Percentiles rank a stretch among this genome's conserved stretches.
These are phyloP conservation scores for Umbilicus rupestris DNA, from an alignment of 164 flowering plant species.

Conservation along the genomic window DNA sequence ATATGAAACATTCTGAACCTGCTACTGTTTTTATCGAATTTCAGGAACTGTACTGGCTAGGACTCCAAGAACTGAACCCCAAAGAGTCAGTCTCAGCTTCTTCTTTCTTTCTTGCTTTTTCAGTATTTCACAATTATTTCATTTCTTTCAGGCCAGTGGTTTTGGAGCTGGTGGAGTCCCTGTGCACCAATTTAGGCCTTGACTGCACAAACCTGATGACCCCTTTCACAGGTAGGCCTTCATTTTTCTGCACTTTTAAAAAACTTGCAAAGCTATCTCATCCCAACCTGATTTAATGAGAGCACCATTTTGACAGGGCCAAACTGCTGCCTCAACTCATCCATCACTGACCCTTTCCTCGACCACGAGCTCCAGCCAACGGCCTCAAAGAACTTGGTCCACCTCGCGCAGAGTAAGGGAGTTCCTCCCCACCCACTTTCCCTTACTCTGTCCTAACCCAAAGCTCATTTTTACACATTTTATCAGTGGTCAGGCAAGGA, in stretches of 20 bases:
- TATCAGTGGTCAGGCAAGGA: conserved; percentile 51
- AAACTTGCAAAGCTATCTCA: neutral
- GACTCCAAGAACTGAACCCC: conserved; percentile 45
- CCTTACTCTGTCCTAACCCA: neutral
- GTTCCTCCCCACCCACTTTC: conserved; percentile 8
- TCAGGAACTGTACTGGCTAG: conserved; percentile 39
- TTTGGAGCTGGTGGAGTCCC: conserved; percentile 21
- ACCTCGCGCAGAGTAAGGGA: conserved; percentile 80
- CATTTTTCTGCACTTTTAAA: neutral
- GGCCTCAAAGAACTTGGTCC: conserved; percentile 68
- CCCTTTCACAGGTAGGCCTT: conserved; percentile 41
- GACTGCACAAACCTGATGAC: conserved; percentile 48
- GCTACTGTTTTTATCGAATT: neutral
- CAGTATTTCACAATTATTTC: neutral
- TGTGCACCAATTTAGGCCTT: conserved; percentile 39
- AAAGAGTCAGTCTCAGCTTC: conserved; percentile 31
- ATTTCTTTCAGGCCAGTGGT: conserved; percentile 32
- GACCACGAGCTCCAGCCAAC: conserved; percentile 63
- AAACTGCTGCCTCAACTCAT: conserved; percentile 65
- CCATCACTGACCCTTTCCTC: conserved; percentile 35
- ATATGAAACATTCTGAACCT: neutral
- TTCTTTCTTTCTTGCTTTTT: neutral
- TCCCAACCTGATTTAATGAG: neutral
- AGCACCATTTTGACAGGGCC: conserved; percentile 33
- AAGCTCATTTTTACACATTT: neutral